Base-by-base conservation (phyloP, 257 asterid genomes). In the Misopates orontium region DNA sequence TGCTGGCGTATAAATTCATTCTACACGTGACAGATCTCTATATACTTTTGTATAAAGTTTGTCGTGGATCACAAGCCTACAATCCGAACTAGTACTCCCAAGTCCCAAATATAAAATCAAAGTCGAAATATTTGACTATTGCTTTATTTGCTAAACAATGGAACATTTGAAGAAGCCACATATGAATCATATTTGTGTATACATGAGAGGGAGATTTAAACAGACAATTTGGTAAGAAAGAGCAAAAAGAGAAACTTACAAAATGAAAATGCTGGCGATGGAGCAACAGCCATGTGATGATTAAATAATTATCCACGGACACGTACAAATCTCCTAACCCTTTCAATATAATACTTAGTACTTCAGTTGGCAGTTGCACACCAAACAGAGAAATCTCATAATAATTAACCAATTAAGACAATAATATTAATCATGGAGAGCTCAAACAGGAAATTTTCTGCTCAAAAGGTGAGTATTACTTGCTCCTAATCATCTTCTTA, bases 171-270 rank as follows among this genome's bases (percentile, higher is more conserved):
- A 62, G 48, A 48, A 64, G 52, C 19, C 1, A 71, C 21, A 17
- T 20, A 40, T 22, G 25, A 32, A 67, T 55, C 56, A 36, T 20
- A n/a, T 7, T 9, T 55, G 31, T 11, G 52, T 19, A 42, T 4
- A 48, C 1, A 51, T 80, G 87, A 81, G 83, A 81, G 82, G 77
- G 87, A 84, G 56, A 52, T 75, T 67, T 68, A 61, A 81, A 77
- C 90, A 66, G 83, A 79, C 77, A 28, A 83, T 84, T 84, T 81
- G 90, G 90, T 81, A 68, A 54, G 64, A 42, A 40, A 66, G 65
- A 73, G 75, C 74, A 65, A 58, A 67, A 21, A 54, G 71, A 48
- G 19, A 56, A 56, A 16, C n/a, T 16, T 11, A 54, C n/a, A 28
- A n/a, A 60, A 18, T 28, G 64, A 20, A 73, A 45, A 48, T 48